phyloP scores from a whole-genome alignment of 306 rosid genomes.

The Morella rubra region DNA sequence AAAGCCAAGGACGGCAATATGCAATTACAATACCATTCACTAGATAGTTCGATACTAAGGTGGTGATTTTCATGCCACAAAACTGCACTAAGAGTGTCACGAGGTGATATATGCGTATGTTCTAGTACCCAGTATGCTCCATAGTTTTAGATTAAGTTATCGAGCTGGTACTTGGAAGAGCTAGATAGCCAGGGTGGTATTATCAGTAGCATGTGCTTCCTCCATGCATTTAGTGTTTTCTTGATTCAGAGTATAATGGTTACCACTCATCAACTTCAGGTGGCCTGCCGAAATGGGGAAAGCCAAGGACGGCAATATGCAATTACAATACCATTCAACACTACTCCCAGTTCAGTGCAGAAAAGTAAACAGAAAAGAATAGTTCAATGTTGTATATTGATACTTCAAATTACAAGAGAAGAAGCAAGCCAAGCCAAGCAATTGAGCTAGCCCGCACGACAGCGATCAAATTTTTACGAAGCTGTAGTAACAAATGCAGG shows the following conservation, averaged over 20 bases:
- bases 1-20: neutral
- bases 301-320: neutral
- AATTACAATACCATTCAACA: neutral
- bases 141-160: neutral
- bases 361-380: neutral
- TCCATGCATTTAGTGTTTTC: no score
- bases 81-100: no score
- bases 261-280: neutral
- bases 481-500: neutral
- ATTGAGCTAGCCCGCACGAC: neutral
- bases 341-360: neutral
- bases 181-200: no score
- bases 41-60: no score
- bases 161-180: neutral
- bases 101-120: no score
- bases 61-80: no score
- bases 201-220: no score
- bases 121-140: neutral
- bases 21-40: neutral
- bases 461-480: neutral
- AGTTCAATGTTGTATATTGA: neutral
- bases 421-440: neutral
- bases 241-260: neutral
- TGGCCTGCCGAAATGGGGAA: neutral
- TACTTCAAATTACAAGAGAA: neutral